phyloP scores from a whole-genome alignment of 2,329 filamentous ascomycete species.

The Aureobasidium sp. region DNA sequence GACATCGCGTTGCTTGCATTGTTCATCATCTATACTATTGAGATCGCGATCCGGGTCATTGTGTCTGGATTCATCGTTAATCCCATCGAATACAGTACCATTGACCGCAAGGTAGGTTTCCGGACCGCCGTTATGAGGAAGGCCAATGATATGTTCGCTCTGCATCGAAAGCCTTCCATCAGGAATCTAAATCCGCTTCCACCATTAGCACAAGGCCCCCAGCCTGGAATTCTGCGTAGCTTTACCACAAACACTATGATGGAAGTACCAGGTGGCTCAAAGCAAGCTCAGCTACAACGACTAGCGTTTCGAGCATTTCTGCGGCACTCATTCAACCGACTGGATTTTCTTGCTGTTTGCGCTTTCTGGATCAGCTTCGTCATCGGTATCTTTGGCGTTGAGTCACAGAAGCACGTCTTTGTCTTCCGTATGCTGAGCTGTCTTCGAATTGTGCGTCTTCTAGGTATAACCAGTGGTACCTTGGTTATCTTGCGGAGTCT shows the following conservation, averaged over 20 bases:
- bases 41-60: constrained; percentile 74
- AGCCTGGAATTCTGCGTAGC: constrained; percentile 27
- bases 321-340: constrained; percentile 88
- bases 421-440: constrained; percentile 96
- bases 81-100: constrained; percentile 83
- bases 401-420: constrained; percentile 66
- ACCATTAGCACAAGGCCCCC: constrained; percentile 16
- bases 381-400: constrained; percentile 62
- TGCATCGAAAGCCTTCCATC: constrained; percentile 64
- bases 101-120: constrained; percentile 70
- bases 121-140: constrained; percentile 68
- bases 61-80: constrained; percentile 93
- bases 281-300: constrained; percentile 75
- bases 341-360: constrained; percentile 91
- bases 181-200: constrained; percentile 39
- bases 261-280: constrained; percentile 51
- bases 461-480: constrained; percentile 88
- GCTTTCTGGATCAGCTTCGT: constrained; percentile 89
- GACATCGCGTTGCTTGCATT: constrained; percentile 77
- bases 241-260: constrained; percentile 34
- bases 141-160: constrained; percentile 72
- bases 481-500: constrained; percentile 90
- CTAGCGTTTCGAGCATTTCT: constrained; percentile 87
- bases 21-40: constrained; percentile 84
- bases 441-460: constrained; percentile 81